A percentile compares a stretch with the other conserved stretches of the same genome.
phyloP scores from a whole-genome alignment of 257 asterid genomes.

The Solanum arcanum region DNA sequence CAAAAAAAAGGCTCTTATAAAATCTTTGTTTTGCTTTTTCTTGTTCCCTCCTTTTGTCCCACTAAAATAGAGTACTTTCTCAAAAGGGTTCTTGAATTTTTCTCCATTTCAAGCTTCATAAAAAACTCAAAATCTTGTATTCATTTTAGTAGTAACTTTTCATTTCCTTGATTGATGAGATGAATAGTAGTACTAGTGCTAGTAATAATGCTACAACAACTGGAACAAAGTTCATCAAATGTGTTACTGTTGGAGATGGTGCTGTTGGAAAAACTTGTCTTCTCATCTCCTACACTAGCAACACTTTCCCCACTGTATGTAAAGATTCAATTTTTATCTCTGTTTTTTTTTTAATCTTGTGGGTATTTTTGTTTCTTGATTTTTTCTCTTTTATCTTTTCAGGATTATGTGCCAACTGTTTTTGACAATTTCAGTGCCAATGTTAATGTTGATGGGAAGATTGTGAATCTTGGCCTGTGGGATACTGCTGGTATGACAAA shows the following conservation, averaged over 20 bases:
- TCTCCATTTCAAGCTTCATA: background rate
- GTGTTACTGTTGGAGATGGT: constrained; percentile 37
- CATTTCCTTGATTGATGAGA: background rate
- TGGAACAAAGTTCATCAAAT: constrained; percentile 25
- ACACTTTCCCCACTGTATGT: constrained; percentile 23
- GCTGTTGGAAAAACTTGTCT: constrained; percentile 36
- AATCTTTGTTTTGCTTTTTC: constrained; percentile 4
- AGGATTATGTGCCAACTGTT: constrained; percentile 37
- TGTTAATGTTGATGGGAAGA: constrained; percentile 28
- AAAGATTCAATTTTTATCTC: background rate
- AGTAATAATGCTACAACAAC: constrained; percentile 3
- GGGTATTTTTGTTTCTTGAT: background rate
- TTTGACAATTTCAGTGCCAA: constrained; percentile 35
- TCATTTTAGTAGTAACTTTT: background rate
- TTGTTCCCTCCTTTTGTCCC: background rate
- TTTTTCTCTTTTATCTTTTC: background rate
- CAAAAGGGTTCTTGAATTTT: background rate
- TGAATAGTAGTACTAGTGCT: constrained; percentile 1
- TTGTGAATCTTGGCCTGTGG: constrained; percentile 26
- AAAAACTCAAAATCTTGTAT: background rate
- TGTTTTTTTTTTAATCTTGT: background rate
- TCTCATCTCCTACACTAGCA: constrained; percentile 34
- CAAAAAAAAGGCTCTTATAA: constrained; percentile 2
- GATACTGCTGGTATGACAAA: constrained; percentile 24
- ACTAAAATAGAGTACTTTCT: background rate